Evolutionary conservation across 2,329 filamentous ascomycete species (phyloP).

Genomic region (Colletotrichum chlorophyti): DNA sequence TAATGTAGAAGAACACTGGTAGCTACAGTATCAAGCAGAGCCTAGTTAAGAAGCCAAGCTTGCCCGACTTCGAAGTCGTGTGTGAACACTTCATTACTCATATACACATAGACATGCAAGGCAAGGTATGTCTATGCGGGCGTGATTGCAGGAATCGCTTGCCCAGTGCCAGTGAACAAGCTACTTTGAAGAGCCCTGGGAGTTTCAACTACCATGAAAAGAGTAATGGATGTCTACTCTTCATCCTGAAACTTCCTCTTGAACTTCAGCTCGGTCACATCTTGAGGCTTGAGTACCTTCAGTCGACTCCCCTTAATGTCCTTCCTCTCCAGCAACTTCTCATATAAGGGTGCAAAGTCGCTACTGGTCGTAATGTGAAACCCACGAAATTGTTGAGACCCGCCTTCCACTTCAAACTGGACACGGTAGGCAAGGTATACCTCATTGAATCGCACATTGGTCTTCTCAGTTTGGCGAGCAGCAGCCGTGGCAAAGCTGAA

Average conservation of each 20-base stretch:
- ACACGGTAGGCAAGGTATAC: conserved; percentile 42
- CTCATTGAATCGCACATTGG: conserved; percentile 47
- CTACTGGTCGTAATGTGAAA: background rate
- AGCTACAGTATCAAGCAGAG: too few species aligned
- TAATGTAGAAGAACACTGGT: too few species aligned
- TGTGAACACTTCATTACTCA: too few species aligned
- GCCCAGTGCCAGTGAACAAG: too few species aligned
- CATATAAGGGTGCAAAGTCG: background rate
- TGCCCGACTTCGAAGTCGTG: too few species aligned
- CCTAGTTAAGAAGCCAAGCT: too few species aligned
- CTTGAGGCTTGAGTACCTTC: background rate
- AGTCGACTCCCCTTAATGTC: background rate
- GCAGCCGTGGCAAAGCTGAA: conserved; percentile 41
- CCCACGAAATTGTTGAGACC: background rate
- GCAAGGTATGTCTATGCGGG: too few species aligned
- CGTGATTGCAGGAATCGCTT: too few species aligned
- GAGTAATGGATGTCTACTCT: too few species aligned
- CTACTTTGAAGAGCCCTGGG: too few species aligned
- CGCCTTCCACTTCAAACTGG: conserved; percentile 32
- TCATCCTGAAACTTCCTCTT: background rate
- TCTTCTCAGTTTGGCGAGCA: conserved; percentile 35
- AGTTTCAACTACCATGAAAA: too few species aligned
- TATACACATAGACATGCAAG: too few species aligned
- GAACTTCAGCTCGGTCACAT: background rate
- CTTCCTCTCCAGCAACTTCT: background rate